Evolutionary conservation across 371 early-diverging fungal genomes (phyloP), one percentile per base, ranked within the genome.

Genomic region (Mortierella sp.): DNA sequence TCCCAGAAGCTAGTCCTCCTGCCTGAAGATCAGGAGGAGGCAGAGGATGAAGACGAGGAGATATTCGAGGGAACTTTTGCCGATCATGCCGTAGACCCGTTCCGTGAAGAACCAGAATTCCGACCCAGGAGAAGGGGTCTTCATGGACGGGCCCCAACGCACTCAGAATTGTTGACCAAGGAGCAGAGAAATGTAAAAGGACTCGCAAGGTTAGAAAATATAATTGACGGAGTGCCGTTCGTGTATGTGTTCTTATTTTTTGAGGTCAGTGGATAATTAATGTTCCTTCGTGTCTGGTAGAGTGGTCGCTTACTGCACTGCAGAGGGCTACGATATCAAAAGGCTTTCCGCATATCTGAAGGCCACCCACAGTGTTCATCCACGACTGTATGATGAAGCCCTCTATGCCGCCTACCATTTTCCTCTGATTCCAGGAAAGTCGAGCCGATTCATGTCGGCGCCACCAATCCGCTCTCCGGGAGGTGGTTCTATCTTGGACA

Each of bases 291-390:
- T 12, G 27, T 26, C 12, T 17, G 7, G 31, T 64, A 68, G 97
- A 37, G 96, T 94, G 15, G 94, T 97, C 2, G 95, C 97, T 0
- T 97, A 96, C 64, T 97, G 96, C 64, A 93, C 95, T 6, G 95
- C 94, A 31, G 88, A 89, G 53, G 87, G 90, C 0, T 94, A 91
- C 56, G 84, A 91, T 57, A 75, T 90, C 59, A 84, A 83, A 44
- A 68, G 80, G 14, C 75, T 92, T 17, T 75, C 85, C 27, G 78
- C 82, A 26, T 89, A 84, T 58, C 79, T 92, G 50, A 80, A 83
- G 28, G 78, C 82, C 47, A 83, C 81, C n/a, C 89, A 84, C 54
- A 80, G 82, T 60, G 91, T 79, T 21, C 53, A 78, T 15, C 71
- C 71, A n/a, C 75, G 89, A 14, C 69, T 85, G 5, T 89, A 87